Base-by-base conservation (phyloP, 176 grass and related monocot genomes). In the Bolboschoenus planiculmis region DNA sequence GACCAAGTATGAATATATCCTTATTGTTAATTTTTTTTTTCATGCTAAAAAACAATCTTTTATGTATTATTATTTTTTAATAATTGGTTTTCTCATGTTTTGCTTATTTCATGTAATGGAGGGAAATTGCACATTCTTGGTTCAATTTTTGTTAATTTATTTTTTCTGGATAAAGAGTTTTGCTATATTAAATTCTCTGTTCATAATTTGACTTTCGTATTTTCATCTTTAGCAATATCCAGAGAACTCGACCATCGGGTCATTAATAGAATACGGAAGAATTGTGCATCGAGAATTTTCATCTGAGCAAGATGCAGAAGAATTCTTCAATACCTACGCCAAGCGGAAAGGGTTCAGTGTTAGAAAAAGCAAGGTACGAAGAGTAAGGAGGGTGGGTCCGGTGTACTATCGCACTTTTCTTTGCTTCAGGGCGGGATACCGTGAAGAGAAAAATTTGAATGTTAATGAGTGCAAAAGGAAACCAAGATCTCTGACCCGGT, bases 311-410 rank as follows among this genome's bases (percentile, higher is more conserved):
- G 80, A 83, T 7, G 80, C 36, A 68, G 9, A 62, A 59, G 21
- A 81, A 4, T 83, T 83, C 40, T 83, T 83, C 57, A 64, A 51
- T 56, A 67, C 42, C 16, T 83, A 83, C 15, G 80, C 80, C 23
- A 83, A 68, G 9, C 59, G n/a, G 2, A 68, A 83, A 83, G 80
- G 80, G 5, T 83, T 83, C 31, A 83, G 6, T 7, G 33, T 83
- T 36, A 66, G 80, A 68, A 83, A 83, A 64, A 21, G 42, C 33
- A 62, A 43, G 9, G 24, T 67, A 30, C 23, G 24, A 47, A 83
- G 62, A 65, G 36, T 61, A 44, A 31, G 11, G 7, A 36, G 46
- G 48, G 44, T 0, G 7, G 80, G 80, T 33, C 3, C 26, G 24
- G 18, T 83, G 26, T 60, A 27, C 58, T 68, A 44, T 34, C 80